Percentiles rank a stretch among this genome's conserved stretches.
Evolutionary conservation across 2,329 filamentous ascomycete species (phyloP).

Genomic region (Fusarium nisikadoi): DNA sequence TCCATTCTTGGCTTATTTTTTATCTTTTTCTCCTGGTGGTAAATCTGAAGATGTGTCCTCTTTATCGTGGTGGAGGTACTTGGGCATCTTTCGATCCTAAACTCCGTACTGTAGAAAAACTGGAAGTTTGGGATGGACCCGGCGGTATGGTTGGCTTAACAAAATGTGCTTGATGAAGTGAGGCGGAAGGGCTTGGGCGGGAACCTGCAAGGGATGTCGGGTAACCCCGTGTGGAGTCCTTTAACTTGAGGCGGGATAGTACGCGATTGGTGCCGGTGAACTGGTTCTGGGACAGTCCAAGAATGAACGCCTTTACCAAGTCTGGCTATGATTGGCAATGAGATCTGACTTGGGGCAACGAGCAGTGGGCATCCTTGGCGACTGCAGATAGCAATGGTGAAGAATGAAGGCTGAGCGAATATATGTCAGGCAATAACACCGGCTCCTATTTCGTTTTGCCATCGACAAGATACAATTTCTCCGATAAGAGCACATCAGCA

Average conservation of each 20-base stretch:
- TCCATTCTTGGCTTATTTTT: background rate
- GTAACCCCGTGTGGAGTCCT: slow-evolving; percentile 44
- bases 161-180: slow-evolving; percentile 38
- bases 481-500: slow-evolving; percentile 29
- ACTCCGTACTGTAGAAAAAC: background rate
- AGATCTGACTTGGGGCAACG: slow-evolving; percentile 28
- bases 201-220: slow-evolving; percentile 43
- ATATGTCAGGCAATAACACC: background rate
- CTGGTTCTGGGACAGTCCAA: slow-evolving; percentile 41
- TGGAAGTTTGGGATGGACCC: slow-evolving; percentile 20
- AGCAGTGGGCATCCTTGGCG: slow-evolving; percentile 19
- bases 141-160: slow-evolving; percentile 32
- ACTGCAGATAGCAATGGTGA: slow-evolving; percentile 17
- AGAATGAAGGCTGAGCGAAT: slow-evolving; percentile 18
- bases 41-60: background rate
- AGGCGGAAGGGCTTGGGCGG: slow-evolving; percentile 38
- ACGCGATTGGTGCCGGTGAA: slow-evolving; percentile 46
- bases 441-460: background rate
- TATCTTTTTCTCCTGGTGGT: background rate
- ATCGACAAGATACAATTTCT: slow-evolving; percentile 16
- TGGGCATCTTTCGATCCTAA: background rate
- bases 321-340: slow-evolving; percentile 36
- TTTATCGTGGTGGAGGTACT: background rate
- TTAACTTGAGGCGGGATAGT: slow-evolving; percentile 42
- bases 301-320: slow-evolving; percentile 33